Evolutionary conservation across 495 filamentous ascomycete genomes (phyloP), one percentile per base, ranked within the genome.

Genomic region (Margaritispora aquatica): DNA sequence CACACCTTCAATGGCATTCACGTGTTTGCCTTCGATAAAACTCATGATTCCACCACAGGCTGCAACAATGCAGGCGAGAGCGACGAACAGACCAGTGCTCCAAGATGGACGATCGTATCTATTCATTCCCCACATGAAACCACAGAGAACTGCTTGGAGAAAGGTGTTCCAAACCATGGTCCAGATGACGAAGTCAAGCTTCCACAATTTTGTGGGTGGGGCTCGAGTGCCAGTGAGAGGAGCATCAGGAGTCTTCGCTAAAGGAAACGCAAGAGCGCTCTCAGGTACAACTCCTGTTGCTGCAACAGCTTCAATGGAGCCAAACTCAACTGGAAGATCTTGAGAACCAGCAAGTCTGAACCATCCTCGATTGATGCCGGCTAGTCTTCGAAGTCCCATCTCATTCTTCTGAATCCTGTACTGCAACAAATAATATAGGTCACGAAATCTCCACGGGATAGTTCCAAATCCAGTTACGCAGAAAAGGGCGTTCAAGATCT

Each of bases 391-490:
- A 23, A 89, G 69, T 19, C 79, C 87, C 7, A 74, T 67, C n/a
- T 76, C 65, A 1, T 82, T 75, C 13, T 75, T 72, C 17, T 66
- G 58, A 2, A 87, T 49, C 1, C 89, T 80, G 73, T 82, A 94
- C 59, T 75, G 70, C 2, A 88, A 66, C 26, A 88, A 75, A 63
- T 81, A 87, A 64, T 83, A 96, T 13, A 86, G 72, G 66, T 96
- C 91, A 0, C 90, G 79, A 65, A 94, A 87, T 17, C 90, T 78
- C 91, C 91, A 96, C 0, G 91, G 90, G 3, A 87, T 85, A 7
- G 94, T 78, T 0, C 91, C 90, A 61, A 93, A 92, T 3, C 87
- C 89, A 2, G 90, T 90, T 2, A 95, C 84, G 74, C 90, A 93
- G 78, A 96, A 95, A 0, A 95, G 80, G 0, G 77, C 88, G 62